phyloP scores from a whole-genome alignment of 208 protist genomes.

The Leishmania gerbilli region DNA sequence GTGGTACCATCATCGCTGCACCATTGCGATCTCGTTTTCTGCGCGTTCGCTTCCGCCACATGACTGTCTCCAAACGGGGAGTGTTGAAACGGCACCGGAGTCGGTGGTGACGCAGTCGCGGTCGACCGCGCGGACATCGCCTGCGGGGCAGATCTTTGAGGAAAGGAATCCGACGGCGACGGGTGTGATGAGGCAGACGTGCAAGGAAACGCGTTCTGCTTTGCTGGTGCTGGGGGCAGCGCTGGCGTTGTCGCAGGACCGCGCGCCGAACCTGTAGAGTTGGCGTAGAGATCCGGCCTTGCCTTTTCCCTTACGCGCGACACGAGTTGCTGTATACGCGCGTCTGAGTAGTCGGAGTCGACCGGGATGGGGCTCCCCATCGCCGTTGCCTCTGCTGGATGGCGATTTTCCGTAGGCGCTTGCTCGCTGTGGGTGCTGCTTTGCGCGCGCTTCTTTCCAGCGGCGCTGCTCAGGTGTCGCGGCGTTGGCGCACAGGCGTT shows the following conservation, averaged over 20 bases:
- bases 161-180: background rate
- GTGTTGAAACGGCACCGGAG: background rate
- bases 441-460: background rate
- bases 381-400: conserved; percentile 23
- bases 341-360: conserved; percentile 32
- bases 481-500: background rate
- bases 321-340: conserved; percentile 14
- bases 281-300: background rate
- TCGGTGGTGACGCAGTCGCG: no score
- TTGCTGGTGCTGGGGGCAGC: background rate
- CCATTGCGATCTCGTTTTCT: background rate
- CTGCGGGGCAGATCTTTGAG: background rate
- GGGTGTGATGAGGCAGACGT: background rate
- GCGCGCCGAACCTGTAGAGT: background rate
- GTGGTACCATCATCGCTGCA: background rate
- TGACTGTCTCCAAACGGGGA: conserved; percentile 14
- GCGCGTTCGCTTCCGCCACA: background rate
- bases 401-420: conserved; percentile 19
- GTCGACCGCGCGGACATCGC: background rate
- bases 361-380: conserved; percentile 44
- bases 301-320: background rate
- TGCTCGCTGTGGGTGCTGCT: conserved; percentile 1
- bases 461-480: background rate
- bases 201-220: background rate
- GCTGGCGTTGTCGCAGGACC: background rate